Evolutionary conservation across 192 early-diverging fungal genomes (phyloP), one percentile per base, ranked within the genome.

Genomic region (Gryganskiella cystojenkinii): DNA sequence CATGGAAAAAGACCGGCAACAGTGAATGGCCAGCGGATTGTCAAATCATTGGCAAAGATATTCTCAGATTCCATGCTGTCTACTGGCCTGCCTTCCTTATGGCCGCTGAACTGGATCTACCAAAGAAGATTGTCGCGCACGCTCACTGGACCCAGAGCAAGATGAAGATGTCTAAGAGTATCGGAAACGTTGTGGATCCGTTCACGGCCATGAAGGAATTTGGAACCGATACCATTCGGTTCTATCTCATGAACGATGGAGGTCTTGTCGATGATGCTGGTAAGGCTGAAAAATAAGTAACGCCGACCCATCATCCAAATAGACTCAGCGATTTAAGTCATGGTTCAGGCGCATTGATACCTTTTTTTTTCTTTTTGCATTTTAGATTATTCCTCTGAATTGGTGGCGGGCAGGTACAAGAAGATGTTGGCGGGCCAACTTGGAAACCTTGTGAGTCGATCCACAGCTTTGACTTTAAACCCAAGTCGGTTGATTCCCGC

Each of bases 51-150:
- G 97, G 97, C 46, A 97, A 99, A 69, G 97, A 99, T 64, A 99
- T 99, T 84, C 56, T 96, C 27, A 92, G 92, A 81, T 99, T 99
- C 81, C 97, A 99, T 72, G 95, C 95, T 1, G 91, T 99, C 17
- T 99, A 94, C 78, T 99, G 97, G 97, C 97, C 97, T 14, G 95
- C 95, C 1, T 94, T 99, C 62, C 80, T 99, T 44, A 89, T 99
- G 87, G 97, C 97, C 0, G 93, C 93, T 3, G 88, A 81, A 0
- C 75, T 98, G 25, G 89, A 89, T 2, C 82, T 92, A 43, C 96
- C 97, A 6, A 74, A 81, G 51, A 85, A 87, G 28, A 97, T 99
- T 64, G 64, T 99, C 25, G 91, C 94, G 2, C 97, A 99, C 69
- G 94, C 94, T 20, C 97, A 99, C 80, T 99, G 96, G 96, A 93